These are phyloP conservation scores for Fusarium illudens DNA, from an alignment of 2,329 filamentous ascomycete species.

Conservation along the genomic window DNA sequence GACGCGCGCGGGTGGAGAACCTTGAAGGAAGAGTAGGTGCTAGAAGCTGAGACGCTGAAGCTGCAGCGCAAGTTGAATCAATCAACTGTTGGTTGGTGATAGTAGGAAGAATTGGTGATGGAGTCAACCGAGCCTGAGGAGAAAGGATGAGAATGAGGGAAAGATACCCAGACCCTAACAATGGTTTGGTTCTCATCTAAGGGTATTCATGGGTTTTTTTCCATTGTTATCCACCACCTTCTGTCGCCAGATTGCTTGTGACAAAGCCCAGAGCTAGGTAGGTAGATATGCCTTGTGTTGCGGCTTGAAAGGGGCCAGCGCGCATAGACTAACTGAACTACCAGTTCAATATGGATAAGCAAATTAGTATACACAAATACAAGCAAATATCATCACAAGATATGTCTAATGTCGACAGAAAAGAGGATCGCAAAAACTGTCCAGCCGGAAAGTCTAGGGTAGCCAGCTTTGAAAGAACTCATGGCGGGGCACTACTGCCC, in stretches of 20 bases:
- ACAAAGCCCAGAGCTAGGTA: neutral
- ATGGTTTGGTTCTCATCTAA: neutral
- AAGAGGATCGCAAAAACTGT: neutral
- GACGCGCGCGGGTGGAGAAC: conserved; percentile 24
- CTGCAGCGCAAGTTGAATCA: neutral
- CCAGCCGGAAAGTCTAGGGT: conserved; percentile 10
- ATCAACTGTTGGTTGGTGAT: neutral
- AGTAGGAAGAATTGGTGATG: neutral
- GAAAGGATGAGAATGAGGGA: neutral
- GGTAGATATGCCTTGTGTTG: no score
- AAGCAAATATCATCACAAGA: no score
- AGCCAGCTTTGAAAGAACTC: neutral
- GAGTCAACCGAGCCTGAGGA: neutral
- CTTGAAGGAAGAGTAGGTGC: conserved; percentile 1
- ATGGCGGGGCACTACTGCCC: neutral
- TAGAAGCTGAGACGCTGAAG: conserved; percentile 4
- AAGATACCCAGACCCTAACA: neutral
- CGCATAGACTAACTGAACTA: neutral
- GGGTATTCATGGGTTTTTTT: neutral
- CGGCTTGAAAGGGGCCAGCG: neutral
- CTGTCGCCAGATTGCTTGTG: conserved; percentile 33
- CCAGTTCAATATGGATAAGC: neutral
- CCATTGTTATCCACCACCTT: conserved; percentile 35
- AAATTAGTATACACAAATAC: neutral
- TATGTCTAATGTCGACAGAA: neutral